phyloP scores from a whole-genome alignment of 345 rosid species.

The Jatropha curcas region DNA sequence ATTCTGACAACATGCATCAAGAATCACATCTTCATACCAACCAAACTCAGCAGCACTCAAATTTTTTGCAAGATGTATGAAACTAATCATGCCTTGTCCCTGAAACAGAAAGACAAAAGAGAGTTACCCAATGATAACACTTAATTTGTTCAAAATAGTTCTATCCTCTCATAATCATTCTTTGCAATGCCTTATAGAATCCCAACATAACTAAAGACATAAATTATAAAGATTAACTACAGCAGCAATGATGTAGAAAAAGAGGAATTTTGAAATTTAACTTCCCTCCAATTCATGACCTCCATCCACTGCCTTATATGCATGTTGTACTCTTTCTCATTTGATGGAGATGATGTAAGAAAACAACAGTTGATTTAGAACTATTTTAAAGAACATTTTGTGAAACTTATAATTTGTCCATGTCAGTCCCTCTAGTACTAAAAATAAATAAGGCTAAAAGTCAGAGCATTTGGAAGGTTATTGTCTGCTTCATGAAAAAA shows the following conservation, averaged over 20 bases:
- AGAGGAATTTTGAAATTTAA: neutral
- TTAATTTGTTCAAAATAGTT: neutral
- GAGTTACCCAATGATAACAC: neutral
- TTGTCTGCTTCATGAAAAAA: neutral
- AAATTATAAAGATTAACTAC: neutral
- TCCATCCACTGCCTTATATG: neutral
- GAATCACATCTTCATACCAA: slow-evolving; percentile 66
- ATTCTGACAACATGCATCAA: slow-evolving; percentile 90
- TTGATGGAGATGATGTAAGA: neutral
- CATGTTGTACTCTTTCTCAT: neutral
- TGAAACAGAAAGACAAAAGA: slow-evolving; percentile 37
- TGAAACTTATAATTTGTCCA: neutral
- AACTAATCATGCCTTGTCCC: slow-evolving; percentile 87
- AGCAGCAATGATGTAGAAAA: too few relatives aligned
- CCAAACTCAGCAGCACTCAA: slow-evolving; percentile 59
- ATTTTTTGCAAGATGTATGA: slow-evolving; percentile 59
- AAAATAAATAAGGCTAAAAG: neutral
- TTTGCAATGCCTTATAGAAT: neutral
- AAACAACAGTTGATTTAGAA: neutral
- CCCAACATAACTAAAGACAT: neutral
- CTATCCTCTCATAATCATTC: neutral
- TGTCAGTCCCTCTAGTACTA: neutral
- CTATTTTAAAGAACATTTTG: neutral
- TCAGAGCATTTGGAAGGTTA: neutral
- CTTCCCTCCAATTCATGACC: too few relatives aligned